Conservation (phyloP, 2,329 filamentous ascomycete species). For the Thelonectria rubi region DNA sequence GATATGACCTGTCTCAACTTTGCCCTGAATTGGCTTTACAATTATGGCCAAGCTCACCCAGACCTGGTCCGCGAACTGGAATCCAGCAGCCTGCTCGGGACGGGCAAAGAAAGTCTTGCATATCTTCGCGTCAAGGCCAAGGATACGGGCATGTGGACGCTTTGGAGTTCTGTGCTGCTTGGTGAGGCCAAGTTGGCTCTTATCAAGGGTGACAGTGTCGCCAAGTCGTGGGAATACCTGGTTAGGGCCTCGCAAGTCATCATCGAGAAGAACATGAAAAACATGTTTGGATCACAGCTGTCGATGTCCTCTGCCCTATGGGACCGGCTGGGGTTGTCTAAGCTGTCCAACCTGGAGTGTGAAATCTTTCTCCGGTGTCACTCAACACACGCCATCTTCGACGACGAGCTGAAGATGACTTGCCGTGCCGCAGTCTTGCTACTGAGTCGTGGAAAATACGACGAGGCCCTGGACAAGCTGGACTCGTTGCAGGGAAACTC, state of each 20-base stretch:
- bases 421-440: constrained; percentile 72
- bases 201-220: constrained; percentile 72
- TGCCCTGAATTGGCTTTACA: constrained; percentile 93
- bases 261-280: constrained; percentile 77
- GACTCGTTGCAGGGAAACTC: constrained; percentile 64
- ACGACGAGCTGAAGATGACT: constrained; percentile 80
- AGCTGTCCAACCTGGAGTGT: constrained; percentile 67
- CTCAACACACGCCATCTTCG: constrained; percentile 64
- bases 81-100: constrained; percentile 77
- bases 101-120: constrained; percentile 80
- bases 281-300: constrained; percentile 77
- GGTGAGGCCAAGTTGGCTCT: constrained; percentile 86
- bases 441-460: constrained; percentile 74
- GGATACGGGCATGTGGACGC: constrained; percentile 84
- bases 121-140: constrained; percentile 88
- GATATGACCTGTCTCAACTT: constrained; percentile 95
- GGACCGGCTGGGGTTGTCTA: constrained; percentile 73
- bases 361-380: constrained; percentile 83
- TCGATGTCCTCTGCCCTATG: constrained; percentile 78
- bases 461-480: constrained; percentile 64
- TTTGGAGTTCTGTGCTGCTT: constrained; percentile 84
- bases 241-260: constrained; percentile 85
- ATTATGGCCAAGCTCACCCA: constrained; percentile 88
- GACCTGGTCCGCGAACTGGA: constrained; percentile 75
- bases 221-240: constrained; percentile 76